Percentiles rank a stretch among this genome's conserved stretches.
Evolutionary conservation across 768 basidiomycete species (phyloP).

Genomic region (Macrolepiota fuliginosa): DNA sequence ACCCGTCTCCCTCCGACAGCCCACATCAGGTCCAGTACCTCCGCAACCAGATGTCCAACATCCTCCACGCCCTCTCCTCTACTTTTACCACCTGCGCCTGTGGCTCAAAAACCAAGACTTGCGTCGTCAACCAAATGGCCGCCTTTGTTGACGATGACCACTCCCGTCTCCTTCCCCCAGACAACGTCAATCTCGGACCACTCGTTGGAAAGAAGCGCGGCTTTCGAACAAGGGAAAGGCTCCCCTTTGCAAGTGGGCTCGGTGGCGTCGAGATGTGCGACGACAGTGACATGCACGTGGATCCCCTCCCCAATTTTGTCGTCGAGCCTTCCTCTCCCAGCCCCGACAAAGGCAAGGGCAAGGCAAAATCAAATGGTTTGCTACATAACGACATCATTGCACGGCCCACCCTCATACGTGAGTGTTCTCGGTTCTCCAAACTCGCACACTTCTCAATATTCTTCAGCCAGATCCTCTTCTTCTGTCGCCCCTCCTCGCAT

Average conservation of each 20-base stretch:
- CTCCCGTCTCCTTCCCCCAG: not conserved
- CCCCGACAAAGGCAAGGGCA: constrained; percentile 18
- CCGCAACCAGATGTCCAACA: constrained; percentile 63
- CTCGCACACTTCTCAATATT: not conserved
- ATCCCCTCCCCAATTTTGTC: not conserved
- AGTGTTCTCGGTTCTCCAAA: not conserved
- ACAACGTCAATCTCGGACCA: constrained; percentile 54
- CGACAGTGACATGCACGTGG: not conserved
- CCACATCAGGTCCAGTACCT: constrained; percentile 49
- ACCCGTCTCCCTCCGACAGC: constrained; percentile 25
- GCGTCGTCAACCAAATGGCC: constrained; percentile 62
- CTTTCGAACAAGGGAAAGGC: constrained; percentile 57
- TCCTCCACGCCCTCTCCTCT: constrained; percentile 65
- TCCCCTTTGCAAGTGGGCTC: constrained; percentile 58
- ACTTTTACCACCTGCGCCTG: constrained; percentile 79
- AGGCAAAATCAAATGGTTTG: constrained; percentile 15
- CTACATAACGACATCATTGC: not conserved
- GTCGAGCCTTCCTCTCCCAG: not conserved
- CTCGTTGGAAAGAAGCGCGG: constrained; percentile 59
- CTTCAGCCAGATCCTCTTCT: not conserved
- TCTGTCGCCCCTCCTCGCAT: not conserved
- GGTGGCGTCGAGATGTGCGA: constrained; percentile 48
- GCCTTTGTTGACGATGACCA: constrained; percentile 46
- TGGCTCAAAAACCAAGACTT: constrained; percentile 58
- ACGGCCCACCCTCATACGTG: not conserved